Evolutionary conservation across 2,329 filamentous ascomycete species (phyloP), one percentile per base, ranked within the genome.

Genomic region (Sclerotinia nivalis): DNA sequence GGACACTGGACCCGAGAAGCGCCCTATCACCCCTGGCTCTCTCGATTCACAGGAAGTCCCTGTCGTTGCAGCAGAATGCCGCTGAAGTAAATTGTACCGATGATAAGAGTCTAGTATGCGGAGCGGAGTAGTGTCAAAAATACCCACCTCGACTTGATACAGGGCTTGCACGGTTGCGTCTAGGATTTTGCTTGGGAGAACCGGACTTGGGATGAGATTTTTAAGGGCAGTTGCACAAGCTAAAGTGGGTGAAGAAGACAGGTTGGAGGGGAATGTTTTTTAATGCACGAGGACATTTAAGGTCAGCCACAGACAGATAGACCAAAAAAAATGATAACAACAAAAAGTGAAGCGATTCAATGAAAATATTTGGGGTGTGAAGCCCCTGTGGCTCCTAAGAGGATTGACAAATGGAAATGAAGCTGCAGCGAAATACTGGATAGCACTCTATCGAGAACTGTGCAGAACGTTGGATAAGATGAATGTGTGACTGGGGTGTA

Each of bases 381-480:
- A 64, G 69, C 59, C 71, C 55, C 71, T 72, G 69, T 72, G 66
- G 70, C 47, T 71, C 59, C 58, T 68, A 71, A 74, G 70, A 71
- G 68, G 72, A 77, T 73, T 72, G 74, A 70, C 74, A 75, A 77
- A 77, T 76, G 70, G 73, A 67, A 72, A 71, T 69, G 71, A 72
- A 71, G 75, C 71, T 70, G 69, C 64, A 74, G 72, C 65, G 18
- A 73, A 71, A 71, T 69, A 69, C 71, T 74, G 70, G 73, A 73
- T 64, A 71, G 70, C 72, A 75, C 73, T 74, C 72, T 76, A 74
- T 75, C 72, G 65, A 76, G 73, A 73, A 74, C 72, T 69, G 52
- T 73, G 75, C 74, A 76, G 73, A 70, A 72, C 56, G 72, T 69
- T 76, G 74, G 73, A 68, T 75, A 77, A 74, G 74, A 75, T 75